Evolutionary conservation across 768 basidiomycete species (phyloP).

Genomic region (Mycena maculata): DNA sequence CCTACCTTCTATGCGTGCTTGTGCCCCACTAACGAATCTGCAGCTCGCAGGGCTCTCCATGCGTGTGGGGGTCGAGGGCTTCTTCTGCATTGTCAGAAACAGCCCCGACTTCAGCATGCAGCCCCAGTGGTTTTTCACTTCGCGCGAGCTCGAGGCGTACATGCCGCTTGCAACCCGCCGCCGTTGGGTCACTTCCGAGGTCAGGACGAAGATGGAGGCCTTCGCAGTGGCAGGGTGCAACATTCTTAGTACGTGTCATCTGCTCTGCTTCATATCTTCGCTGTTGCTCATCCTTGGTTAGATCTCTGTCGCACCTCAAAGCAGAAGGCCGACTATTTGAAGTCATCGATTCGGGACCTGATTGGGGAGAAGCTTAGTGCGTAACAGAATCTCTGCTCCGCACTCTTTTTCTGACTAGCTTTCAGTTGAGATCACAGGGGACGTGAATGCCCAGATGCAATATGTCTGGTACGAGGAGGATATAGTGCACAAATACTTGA

Average conservation of each 20-base stretch:
- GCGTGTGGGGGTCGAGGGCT: conserved; percentile 37
- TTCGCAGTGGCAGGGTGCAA: conserved; percentile 33
- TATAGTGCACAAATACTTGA: conserved; percentile 1
- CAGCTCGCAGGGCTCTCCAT: conserved; percentile 22
- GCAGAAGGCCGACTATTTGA: conserved; percentile 7
- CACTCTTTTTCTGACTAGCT: not conserved
- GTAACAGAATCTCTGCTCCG: not conserved
- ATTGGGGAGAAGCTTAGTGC: not conserved
- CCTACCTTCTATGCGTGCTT: no score
- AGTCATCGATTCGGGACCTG: not conserved
- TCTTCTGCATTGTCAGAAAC: conserved; percentile 40
- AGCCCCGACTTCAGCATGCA: conserved; percentile 29
- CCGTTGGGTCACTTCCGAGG: conserved; percentile 22
- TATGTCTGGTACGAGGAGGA: conserved; percentile 15
- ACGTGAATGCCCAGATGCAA: not conserved
- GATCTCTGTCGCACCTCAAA: not conserved
- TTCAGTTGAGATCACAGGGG: not conserved
- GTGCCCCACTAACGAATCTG: not conserved
- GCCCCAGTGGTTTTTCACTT: conserved; percentile 39
- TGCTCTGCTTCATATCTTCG: not conserved
- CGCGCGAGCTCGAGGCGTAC: conserved; percentile 28
- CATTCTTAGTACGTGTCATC: conserved; percentile 14
- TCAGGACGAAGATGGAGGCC: conserved; percentile 28
- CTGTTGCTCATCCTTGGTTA: not conserved
- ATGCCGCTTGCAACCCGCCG: conserved; percentile 30